A percentile compares a stretch with the other conserved stretches of the same genome.
phyloP scores from a whole-genome alignment of 371 early-diverging fungal genomes.

The Basidiobolus meristosporus region DNA sequence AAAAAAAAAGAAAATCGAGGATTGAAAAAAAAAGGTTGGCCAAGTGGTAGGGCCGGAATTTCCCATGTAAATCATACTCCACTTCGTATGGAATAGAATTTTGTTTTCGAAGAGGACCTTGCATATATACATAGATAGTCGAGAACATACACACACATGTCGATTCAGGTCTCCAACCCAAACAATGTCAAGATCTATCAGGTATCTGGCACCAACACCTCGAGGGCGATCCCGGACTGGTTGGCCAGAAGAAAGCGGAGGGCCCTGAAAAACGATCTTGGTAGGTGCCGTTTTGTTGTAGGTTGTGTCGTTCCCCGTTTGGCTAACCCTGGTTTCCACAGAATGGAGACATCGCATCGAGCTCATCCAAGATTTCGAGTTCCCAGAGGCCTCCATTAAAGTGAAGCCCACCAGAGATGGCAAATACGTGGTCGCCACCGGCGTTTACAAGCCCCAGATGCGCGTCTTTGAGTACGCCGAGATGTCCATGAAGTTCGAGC shows the following conservation, averaged over 20 bases:
- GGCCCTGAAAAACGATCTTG: conserved; percentile 70
- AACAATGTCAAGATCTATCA: conserved; percentile 87
- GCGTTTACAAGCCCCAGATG: conserved; percentile 95
- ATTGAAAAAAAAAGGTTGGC: no score
- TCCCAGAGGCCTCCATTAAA: conserved; percentile 85
- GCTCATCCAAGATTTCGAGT: conserved; percentile 93
- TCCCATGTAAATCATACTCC: no score
- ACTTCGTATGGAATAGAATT: no score
- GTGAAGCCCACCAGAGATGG: conserved; percentile 77
- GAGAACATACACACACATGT: conserved; percentile 21
- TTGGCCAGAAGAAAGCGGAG: conserved; percentile 67
- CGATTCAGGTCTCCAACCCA: conserved; percentile 52
- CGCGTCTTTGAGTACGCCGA: conserved; percentile 86
- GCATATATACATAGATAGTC: conserved; percentile 3
- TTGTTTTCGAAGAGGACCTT: no score
- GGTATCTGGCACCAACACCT: conserved; percentile 63
- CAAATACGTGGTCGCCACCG: conserved; percentile 72
- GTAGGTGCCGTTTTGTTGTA: conserved; percentile 13
- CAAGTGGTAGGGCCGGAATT: no score
- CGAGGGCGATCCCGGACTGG: conserved; percentile 88
- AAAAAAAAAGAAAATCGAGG: no score
- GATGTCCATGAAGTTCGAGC: conserved; percentile 93
- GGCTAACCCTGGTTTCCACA: conserved; percentile 7
- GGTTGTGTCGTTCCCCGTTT: not conserved
- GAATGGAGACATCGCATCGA: conserved; percentile 82